Evolutionary conservation across 805 yeast species (phyloP).

Genomic region (Zygosaccharomyces pseudorouxii): DNA sequence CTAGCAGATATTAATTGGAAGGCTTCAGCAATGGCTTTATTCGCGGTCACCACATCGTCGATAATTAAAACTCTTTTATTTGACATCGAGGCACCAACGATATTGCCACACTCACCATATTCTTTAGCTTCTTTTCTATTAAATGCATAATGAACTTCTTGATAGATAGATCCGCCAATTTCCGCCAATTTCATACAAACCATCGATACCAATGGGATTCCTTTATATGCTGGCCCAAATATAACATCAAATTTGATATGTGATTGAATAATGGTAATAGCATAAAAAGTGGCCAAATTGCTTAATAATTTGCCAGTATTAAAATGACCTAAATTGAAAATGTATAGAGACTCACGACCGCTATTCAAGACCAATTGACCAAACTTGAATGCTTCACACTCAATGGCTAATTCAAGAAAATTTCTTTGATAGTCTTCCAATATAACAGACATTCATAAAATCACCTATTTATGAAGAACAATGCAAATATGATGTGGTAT

Average conservation of each 20-base stretch:
- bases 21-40: conserved; percentile 95
- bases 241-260: conserved; percentile 83
- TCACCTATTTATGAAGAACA: too few relatives aligned
- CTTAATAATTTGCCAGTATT: conserved; percentile 72
- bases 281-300: conserved; percentile 80
- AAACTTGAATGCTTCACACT: conserved; percentile 75
- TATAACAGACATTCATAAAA: conserved; percentile 15
- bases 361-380: conserved; percentile 87
- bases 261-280: conserved; percentile 75
- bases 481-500: too few relatives aligned
- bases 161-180: conserved; percentile 73
- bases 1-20: conserved; percentile 66
- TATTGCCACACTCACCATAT: conserved; percentile 96
- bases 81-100: conserved; percentile 76
- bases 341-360: conserved; percentile 92
- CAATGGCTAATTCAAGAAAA: conserved; percentile 78
- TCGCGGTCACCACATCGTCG: conserved; percentile 98
- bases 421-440: conserved; percentile 50
- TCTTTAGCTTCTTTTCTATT: conserved; percentile 96
- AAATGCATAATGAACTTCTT: conserved; percentile 78
- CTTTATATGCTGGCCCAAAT: conserved; percentile 98
- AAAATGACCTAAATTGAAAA: conserved; percentile 88
- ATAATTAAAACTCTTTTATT: conserved; percentile 76
- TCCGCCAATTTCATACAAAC: conserved; percentile 90
- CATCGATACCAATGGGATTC: conserved; percentile 90